These are phyloP conservation scores for California macrophylla DNA, from an alignment of 441 rosid genomes.

Conservation along the genomic window DNA sequence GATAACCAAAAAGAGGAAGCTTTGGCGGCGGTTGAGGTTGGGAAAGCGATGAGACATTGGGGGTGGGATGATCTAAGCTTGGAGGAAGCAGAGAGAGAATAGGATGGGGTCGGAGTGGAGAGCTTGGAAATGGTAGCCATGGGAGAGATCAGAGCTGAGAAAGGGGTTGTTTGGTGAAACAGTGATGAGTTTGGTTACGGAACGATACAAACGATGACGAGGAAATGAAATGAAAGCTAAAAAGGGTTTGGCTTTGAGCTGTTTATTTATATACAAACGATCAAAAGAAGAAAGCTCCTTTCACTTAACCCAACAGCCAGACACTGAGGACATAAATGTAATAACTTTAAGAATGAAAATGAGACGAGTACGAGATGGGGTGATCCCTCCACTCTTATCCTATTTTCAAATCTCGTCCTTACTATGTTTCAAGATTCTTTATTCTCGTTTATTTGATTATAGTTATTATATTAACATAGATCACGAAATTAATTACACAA, in stretches of 20 bases:
- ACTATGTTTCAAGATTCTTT: too few relatives aligned
- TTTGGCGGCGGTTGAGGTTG: constrained; percentile 20
- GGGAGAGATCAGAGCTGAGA: background rate
- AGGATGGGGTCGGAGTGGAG: constrained; percentile 30
- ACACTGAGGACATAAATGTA: background rate
- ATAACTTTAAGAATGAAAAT: too few relatives aligned
- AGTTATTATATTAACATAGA: too few relatives aligned
- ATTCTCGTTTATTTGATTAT: too few relatives aligned
- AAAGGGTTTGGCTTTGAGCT: background rate
- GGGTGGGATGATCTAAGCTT: constrained; percentile 35
- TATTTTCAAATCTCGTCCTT: too few relatives aligned
- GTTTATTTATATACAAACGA: background rate
- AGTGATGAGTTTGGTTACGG: background rate
- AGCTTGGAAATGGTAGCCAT: constrained; percentile 80
- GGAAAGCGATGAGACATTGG: constrained; percentile 30
- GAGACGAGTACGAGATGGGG: too few relatives aligned
- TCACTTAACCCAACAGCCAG: background rate
- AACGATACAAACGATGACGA: background rate
- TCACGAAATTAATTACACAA: too few relatives aligned
- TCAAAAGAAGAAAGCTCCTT: background rate
- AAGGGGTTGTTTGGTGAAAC: background rate
- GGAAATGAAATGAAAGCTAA: background rate
- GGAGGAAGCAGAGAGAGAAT: constrained; percentile 26
- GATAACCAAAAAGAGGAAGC: constrained; percentile 38
- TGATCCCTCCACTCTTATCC: too few relatives aligned